Evolutionary conservation across 2,329 filamentous ascomycete species (phyloP).

Genomic region (Colletotrichum sp.): DNA sequence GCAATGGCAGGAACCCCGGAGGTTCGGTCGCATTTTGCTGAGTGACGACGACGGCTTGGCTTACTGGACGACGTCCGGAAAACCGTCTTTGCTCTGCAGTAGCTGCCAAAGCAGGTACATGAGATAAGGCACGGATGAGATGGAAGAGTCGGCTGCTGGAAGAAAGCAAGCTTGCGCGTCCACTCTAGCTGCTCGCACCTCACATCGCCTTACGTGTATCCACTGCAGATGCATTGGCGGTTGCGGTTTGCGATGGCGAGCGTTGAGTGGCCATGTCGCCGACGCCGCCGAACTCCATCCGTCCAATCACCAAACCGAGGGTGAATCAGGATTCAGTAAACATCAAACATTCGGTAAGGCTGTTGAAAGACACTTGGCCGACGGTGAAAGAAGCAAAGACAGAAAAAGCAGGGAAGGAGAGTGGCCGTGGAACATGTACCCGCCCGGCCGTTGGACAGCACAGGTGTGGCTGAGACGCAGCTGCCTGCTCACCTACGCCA

Average conservation of each 20-base stretch:
- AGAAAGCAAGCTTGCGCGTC: slow-evolving; percentile 16
- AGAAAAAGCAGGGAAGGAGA: background rate
- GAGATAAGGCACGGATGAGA: background rate
- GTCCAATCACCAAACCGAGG: background rate
- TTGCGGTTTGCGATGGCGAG: background rate
- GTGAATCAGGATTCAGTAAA: background rate
- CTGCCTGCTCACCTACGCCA: background rate
- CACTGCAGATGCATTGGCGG: background rate
- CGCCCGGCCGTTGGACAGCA: background rate
- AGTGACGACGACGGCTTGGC: background rate
- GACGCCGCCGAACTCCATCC: background rate
- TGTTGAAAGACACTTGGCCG: background rate
- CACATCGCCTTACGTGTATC: background rate
- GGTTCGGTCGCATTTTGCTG: background rate
- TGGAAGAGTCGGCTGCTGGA: background rate
- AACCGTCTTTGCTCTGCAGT: background rate
- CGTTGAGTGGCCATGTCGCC: background rate
- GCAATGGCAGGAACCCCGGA: background rate
- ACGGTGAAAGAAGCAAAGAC: background rate
- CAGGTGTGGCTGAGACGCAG: background rate
- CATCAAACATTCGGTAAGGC: background rate
- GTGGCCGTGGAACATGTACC: background rate
- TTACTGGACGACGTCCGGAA: background rate
- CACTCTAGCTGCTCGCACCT: background rate
- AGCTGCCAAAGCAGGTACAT: background rate